Evolutionary conservation across 1,284 basidiomycete species (phyloP).

Genomic region (Malassezia furfur): DNA sequence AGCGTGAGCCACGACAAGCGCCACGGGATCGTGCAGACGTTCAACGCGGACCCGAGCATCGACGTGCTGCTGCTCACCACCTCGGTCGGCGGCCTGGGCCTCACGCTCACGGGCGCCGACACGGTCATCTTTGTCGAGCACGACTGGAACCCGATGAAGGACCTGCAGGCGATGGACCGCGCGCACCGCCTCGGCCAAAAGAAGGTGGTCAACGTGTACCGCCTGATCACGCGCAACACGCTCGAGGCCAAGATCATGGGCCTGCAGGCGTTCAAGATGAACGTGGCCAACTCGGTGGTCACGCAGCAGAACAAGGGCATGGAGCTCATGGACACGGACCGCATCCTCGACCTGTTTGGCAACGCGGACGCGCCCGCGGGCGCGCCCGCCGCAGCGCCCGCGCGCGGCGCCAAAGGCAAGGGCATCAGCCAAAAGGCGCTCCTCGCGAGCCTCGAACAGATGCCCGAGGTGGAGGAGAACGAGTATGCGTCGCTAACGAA

Average conservation of each 20-base stretch:
- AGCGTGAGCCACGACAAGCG: constrained; percentile 38
- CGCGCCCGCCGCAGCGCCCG: neutral
- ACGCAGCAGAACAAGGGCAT: constrained; percentile 93
- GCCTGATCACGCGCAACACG: constrained; percentile 90
- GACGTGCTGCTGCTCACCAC: constrained; percentile 93
- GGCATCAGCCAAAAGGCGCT: constrained; percentile 49
- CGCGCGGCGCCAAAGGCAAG: neutral
- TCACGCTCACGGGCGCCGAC: constrained; percentile 94
- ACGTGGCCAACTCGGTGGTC: constrained; percentile 91
- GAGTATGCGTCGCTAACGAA: constrained; percentile 38
- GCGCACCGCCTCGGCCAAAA: constrained; percentile 97
- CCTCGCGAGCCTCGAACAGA: constrained; percentile 45
- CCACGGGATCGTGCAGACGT: constrained; percentile 74
- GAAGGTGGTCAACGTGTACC: constrained; percentile 97
- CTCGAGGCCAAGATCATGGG: constrained; percentile 99
- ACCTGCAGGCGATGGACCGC: constrained; percentile 97
- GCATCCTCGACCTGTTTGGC: constrained; percentile 82
- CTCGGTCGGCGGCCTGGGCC: constrained; percentile 86
- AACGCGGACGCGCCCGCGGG: constrained; percentile 29
- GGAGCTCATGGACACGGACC: constrained; percentile 90
- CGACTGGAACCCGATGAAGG: constrained; percentile 99
- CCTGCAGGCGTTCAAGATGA: constrained; percentile 89
- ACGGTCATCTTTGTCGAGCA: constrained; percentile 99
- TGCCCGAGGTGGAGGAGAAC: constrained; percentile 45
- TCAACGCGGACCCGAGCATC: constrained; percentile 94